These are phyloP conservation scores for Phellinidium pouzarii DNA, from an alignment of 1,284 basidiomycete species.

Conservation along the genomic window DNA sequence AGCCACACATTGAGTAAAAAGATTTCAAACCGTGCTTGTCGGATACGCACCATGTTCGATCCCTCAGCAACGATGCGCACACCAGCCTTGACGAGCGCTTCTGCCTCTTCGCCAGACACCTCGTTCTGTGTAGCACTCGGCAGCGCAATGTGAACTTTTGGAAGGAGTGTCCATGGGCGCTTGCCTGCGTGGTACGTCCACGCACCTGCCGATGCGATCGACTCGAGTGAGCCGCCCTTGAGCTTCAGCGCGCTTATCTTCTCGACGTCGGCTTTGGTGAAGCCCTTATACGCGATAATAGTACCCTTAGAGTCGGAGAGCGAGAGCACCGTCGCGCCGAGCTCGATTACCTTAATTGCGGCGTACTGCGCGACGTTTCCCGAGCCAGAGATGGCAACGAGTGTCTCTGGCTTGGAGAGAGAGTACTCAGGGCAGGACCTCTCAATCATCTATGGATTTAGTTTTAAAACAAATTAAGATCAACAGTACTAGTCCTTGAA, in stretches of 20 bases:
- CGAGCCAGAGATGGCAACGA: slow-evolving; percentile 68
- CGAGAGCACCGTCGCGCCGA: slow-evolving; percentile 70
- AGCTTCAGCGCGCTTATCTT: slow-evolving; percentile 60
- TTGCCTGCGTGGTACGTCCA: slow-evolving; percentile 64
- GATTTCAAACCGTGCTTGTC: not conserved
- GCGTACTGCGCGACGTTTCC: slow-evolving; percentile 77
- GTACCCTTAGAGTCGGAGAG: slow-evolving; percentile 76
- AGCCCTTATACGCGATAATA: slow-evolving; percentile 55
- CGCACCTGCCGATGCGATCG: slow-evolving; percentile 33
- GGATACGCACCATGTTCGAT: slow-evolving; percentile 51
- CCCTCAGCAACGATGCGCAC: slow-evolving; percentile 75
- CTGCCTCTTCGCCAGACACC: slow-evolving; percentile 65
- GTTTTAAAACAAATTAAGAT: not conserved
- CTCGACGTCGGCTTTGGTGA: slow-evolving; percentile 52
- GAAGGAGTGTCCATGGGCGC: slow-evolving; percentile 72
- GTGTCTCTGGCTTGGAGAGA: slow-evolving; percentile 37
- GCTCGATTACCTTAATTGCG: slow-evolving; percentile 74
- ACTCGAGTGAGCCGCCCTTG: slow-evolving; percentile 52
- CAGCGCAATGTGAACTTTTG: slow-evolving; percentile 64
- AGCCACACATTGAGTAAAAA: slow-evolving; percentile 2
- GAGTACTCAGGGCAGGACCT: slow-evolving; percentile 40
- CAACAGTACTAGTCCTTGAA: not conserved
- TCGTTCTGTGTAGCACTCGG: slow-evolving; percentile 81
- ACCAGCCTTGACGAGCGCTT: slow-evolving; percentile 64
- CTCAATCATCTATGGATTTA: slow-evolving; percentile 41